Evolutionary conservation across 495 filamentous ascomycete genomes (phyloP).

Genomic region (Penicillium antarcticum): DNA sequence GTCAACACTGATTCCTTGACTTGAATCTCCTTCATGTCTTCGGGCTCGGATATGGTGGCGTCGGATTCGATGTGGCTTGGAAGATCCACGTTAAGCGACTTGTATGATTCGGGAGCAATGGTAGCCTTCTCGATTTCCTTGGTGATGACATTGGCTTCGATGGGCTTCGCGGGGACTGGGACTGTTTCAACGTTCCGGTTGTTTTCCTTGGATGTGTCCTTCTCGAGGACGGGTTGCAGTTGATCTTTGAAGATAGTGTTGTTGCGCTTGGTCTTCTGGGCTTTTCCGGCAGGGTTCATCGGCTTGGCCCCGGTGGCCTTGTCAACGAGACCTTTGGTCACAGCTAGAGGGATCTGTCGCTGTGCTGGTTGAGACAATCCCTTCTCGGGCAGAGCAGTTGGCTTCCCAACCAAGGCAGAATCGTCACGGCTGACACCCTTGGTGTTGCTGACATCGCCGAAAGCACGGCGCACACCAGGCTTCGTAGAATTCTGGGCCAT

Average conservation of each 20-base stretch:
- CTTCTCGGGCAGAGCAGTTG: constrained; percentile 43
- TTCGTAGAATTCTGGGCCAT: constrained; percentile 58
- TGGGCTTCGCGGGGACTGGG: constrained; percentile 11
- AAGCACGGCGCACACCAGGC: constrained; percentile 67
- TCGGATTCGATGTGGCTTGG: constrained; percentile 5
- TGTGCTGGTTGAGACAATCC: constrained; percentile 61
- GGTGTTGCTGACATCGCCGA: constrained; percentile 79
- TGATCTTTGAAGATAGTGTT: constrained; percentile 65
- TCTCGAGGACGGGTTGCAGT: constrained; percentile 31
- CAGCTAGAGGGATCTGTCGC: constrained; percentile 52
- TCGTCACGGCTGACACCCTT: constrained; percentile 54
- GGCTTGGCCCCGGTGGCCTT: constrained; percentile 33
- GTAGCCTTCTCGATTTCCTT: constrained; percentile 2
- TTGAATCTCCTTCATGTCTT: constrained; percentile 12
- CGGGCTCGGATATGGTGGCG: constrained; percentile 10
- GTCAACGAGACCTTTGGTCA: constrained; percentile 43
- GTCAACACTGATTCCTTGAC: constrained; percentile 4
- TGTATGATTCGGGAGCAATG: not conserved
- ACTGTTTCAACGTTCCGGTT: not conserved
- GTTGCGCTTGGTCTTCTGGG: constrained; percentile 52
- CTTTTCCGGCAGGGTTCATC: constrained; percentile 36
- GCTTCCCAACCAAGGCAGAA: constrained; percentile 45
- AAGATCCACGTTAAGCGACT: not conserved
- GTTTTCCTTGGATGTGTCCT: constrained; percentile 39
- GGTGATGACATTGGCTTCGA: constrained; percentile 5